These are phyloP conservation scores for Platismatia glauca DNA, from an alignment of 495 filamentous ascomycete species.

Conservation along the genomic window DNA sequence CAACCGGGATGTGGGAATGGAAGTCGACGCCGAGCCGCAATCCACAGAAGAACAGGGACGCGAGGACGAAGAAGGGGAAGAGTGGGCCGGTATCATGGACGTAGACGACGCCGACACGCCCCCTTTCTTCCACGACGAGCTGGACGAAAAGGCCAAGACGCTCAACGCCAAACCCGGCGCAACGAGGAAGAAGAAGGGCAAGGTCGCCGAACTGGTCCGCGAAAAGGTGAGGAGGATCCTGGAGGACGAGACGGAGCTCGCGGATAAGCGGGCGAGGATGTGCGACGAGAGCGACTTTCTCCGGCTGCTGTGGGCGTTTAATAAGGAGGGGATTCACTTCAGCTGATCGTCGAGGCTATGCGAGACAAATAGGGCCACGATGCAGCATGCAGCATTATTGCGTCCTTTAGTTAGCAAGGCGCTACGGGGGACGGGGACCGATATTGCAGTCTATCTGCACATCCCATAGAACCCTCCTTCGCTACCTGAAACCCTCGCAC, in stretches of 20 bases:
- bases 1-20: conserved; percentile 23
- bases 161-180: conserved; percentile 2
- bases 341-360: conserved; percentile 36
- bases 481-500: too few species aligned
- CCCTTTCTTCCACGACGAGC: conserved; percentile 66
- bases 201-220: conserved; percentile 65
- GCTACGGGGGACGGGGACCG: neutral
- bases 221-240: conserved; percentile 78
- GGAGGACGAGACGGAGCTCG: conserved; percentile 63
- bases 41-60: conserved; percentile 35
- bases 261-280: conserved; percentile 69
- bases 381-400: neutral
- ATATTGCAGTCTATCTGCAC: too few species aligned
- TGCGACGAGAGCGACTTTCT: conserved; percentile 90
- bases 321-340: conserved; percentile 90
- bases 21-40: conserved; percentile 9
- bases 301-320: conserved; percentile 65
- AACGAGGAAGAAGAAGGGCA: conserved; percentile 60
- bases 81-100: conserved; percentile 44
- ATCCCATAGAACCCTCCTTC: too few species aligned
- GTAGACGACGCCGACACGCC: conserved; percentile 54
- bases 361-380: neutral
- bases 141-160: conserved; percentile 9
- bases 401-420: conserved; percentile 10
- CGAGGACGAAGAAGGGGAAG: conserved; percentile 35